Evolutionary conservation across 768 basidiomycete species (phyloP), one percentile per base, ranked within the genome.

Genomic region (Cubamyces sp.): DNA sequence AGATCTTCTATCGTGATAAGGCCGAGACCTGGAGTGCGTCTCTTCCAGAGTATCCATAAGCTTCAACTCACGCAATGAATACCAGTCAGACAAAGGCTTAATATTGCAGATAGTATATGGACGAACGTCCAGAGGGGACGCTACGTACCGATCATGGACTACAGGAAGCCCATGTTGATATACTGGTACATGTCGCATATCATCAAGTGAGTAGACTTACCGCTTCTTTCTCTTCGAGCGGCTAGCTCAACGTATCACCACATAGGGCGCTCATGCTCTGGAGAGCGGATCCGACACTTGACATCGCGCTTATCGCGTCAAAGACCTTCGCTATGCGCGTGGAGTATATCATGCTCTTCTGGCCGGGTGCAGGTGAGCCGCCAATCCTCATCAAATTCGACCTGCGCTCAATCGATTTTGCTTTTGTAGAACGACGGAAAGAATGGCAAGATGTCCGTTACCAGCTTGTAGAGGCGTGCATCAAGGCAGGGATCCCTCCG

Each of bases 171-270:
- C 11, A 87, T 87, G 70, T 87, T 84, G 68, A 79, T 84, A n/a
- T 88, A 87, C 69, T 90, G 87, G 87, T 88, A 90, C 67, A 87
- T 88, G 85, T 80, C 81, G 18, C 87, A 90, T 70, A 80, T 90
- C 59, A 78, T 75, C 68, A 79, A 84, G 85, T 83, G 58, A 48
- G 71, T 69, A 51, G 6, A 19, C 14, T 53, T 23, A 23, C 16
- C 40, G 4, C 42, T 34, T 25, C n/a, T 0, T 1, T 12, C 5
- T 8, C 23, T 21, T 3, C 5, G 18, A n/a, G 11, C n/a, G n/a
- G n/a, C n/a, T n/a, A n/a, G n/a, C n/a, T n/a, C n/a, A n/a, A n/a
- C n/a, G n/a, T n/a, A n/a, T n/a, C 21, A 9, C n/a, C 3, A 0
- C 25, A 48, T 61, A 87, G 86, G 52, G 80, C 82, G 6, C 69